A percentile compares a stretch with the other conserved stretches of the same genome.
phyloP scores from a whole-genome alignment of 2,329 filamentous ascomycete genomes.

The Arthrinium puccinioides region DNA sequence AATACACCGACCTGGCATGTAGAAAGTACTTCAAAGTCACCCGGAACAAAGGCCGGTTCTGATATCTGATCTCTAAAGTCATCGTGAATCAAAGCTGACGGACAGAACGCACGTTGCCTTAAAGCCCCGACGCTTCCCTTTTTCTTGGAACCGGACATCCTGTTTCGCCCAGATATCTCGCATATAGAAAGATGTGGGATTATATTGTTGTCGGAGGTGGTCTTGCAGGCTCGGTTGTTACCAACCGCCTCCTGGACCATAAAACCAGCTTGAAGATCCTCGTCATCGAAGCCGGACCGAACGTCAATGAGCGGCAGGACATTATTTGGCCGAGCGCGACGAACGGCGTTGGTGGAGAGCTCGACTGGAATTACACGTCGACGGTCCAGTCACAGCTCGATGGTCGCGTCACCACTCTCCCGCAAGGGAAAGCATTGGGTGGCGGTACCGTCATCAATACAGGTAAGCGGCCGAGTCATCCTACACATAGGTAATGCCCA shows the following conservation, averaged over 20 bases:
- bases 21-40: no score
- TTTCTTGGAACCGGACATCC: no score
- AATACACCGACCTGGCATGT: no score
- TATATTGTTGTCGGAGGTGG: conserved; percentile 13
- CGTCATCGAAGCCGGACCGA: conserved; percentile 25
- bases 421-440: conserved; percentile 25
- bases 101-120: no score
- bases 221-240: conserved; percentile 10
- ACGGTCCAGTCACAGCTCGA: conserved; percentile 15
- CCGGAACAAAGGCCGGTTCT: no score
- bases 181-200: no score
- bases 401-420: conserved; percentile 10
- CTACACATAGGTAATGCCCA: no score
- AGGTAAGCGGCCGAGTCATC: conserved; percentile 3
- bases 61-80: no score
- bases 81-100: no score
- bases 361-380: conserved; percentile 21
- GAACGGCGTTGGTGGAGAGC: conserved; percentile 14
- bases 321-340: conserved; percentile 10
- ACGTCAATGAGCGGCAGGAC: conserved; percentile 8
- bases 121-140: no score
- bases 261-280: conserved; percentile 16
- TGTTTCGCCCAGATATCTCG: no score
- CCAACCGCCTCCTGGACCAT: conserved; percentile 8
- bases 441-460: conserved; percentile 28